Conservation (phyloP, 352 stramenopile species). For the Phytophthora pluvialis region DNA sequence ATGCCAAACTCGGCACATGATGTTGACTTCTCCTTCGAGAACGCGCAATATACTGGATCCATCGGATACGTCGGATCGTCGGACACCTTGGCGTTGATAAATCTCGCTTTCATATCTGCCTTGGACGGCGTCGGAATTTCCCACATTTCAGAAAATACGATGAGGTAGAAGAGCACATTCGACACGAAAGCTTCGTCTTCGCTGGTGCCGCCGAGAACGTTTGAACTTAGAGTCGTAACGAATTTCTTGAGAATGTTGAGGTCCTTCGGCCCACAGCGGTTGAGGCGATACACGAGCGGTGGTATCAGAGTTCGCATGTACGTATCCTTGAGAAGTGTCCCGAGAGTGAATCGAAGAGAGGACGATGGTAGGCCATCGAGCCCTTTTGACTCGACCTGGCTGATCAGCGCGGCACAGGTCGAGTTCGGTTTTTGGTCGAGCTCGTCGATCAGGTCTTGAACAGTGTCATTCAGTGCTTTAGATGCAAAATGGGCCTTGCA, state of each 20-base stretch:
- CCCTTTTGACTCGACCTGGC: constrained; percentile 7
- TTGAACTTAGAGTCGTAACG: constrained; percentile 5
- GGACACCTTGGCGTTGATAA: constrained; percentile 9
- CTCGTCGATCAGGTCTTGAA: constrained; percentile 17
- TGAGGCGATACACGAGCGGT: constrained; percentile 40
- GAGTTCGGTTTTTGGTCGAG: constrained; percentile 30
- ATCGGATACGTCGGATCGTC: constrained; percentile 7
- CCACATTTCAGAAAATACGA: constrained; percentile 57
- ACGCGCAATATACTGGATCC: constrained; percentile 12
- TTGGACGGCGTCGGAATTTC: constrained; percentile 33
- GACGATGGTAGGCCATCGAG: constrained; percentile 22
- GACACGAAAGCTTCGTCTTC: constrained; percentile 35
- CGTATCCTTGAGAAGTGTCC: constrained; percentile 29
- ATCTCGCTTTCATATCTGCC: constrained; percentile 17
- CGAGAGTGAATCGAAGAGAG: constrained; percentile 28
- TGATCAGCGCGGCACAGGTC: constrained; percentile 24
- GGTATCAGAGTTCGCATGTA: constrained; percentile 41
- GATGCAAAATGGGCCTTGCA: constrained; percentile 28
- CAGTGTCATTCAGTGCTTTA: constrained; percentile 19
- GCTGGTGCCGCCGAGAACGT: neutral
- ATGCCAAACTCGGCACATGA: constrained; percentile 5
- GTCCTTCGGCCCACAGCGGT: constrained; percentile 37
- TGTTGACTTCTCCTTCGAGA: constrained; percentile 10
- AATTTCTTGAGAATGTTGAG: constrained; percentile 28
- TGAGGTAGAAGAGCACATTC: constrained; percentile 46